phyloP scores from a whole-genome alignment of 2,329 filamentous ascomycete species.

The Penicillium paneum region DNA sequence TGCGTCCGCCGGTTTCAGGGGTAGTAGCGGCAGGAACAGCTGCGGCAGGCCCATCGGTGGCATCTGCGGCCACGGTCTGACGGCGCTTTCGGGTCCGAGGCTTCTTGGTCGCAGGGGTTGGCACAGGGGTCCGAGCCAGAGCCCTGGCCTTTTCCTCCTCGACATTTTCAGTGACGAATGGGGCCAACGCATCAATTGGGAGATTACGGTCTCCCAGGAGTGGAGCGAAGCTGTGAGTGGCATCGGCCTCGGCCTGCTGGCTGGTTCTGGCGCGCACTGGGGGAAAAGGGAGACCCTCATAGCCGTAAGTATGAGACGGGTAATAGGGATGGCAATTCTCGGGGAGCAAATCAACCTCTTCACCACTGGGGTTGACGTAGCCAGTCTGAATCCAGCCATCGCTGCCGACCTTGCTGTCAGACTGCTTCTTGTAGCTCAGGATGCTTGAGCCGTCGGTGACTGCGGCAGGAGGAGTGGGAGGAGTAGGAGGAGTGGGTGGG shows the following conservation, averaged over 20 bases:
- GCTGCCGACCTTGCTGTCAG: not conserved
- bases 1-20: not conserved
- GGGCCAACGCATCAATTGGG: conserved; percentile 1
- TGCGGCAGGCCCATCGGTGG: not conserved
- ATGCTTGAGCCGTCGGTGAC: not conserved
- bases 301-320: conserved; percentile 15
- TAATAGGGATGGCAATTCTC: conserved; percentile 11
- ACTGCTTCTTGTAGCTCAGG: not conserved
- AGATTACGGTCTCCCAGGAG: conserved; percentile 21
- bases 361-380: conserved; percentile 13
- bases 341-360: conserved; percentile 16
- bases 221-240: conserved; percentile 17
- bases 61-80: not conserved
- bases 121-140: not conserved
- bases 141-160: conserved; percentile 9
- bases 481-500: not conserved
- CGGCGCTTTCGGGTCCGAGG: conserved; percentile 12
- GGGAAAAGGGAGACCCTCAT: conserved; percentile 15
- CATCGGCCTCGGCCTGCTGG: conserved; percentile 10
- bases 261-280: conserved; percentile 15
- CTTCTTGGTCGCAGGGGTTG: conserved; percentile 3
- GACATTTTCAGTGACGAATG: conserved; percentile 14
- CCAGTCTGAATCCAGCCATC: conserved; percentile 16
- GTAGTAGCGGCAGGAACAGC: not conserved
- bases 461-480: not conserved